phyloP scores from a whole-genome alignment of 2,329 filamentous ascomycete genomes.

The Aspergillus cejpii region DNA sequence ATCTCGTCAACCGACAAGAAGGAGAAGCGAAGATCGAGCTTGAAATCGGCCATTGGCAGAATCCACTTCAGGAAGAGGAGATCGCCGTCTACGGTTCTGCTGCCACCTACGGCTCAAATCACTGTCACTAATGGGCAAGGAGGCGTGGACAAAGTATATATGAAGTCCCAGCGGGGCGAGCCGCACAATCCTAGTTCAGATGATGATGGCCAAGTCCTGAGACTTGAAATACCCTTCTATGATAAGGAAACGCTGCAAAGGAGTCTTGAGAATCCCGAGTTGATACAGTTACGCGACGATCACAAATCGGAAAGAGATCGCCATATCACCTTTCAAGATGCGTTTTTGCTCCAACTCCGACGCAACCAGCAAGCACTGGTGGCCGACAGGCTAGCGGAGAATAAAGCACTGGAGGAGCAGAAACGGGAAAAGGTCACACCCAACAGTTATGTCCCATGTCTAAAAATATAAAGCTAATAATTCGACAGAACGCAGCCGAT shows the following conservation, averaged over 20 bases:
- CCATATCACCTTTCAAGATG: conserved; percentile 32
- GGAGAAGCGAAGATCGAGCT: conserved; percentile 26
- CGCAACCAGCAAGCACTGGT: conserved; percentile 27
- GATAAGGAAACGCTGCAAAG: conserved; percentile 32
- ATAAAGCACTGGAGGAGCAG: conserved; percentile 30
- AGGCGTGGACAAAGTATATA: conserved; percentile 32
- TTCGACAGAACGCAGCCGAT: conserved; percentile 31
- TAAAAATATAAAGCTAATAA: conserved; percentile 4
- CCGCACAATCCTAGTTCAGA: conserved; percentile 5
- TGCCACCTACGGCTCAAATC: conserved; percentile 27
- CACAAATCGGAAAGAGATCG: conserved; percentile 28
- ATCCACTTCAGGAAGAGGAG: conserved; percentile 34
- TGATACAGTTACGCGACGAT: conserved; percentile 27
- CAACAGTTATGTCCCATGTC: not conserved
- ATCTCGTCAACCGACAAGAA: conserved; percentile 25
- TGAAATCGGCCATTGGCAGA: conserved; percentile 33
- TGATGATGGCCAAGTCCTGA: conserved; percentile 17
- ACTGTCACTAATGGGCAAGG: conserved; percentile 21
- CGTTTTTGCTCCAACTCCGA: conserved; percentile 25
- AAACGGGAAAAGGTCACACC: conserved; percentile 36
- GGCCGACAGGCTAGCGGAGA: conserved; percentile 23
- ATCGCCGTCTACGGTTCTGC: conserved; percentile 22
- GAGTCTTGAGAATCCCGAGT: conserved; percentile 29
- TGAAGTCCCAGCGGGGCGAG: conserved; percentile 20
- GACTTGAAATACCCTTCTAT: conserved; percentile 31